Evolutionary conservation across 441 rosid species (phyloP).

Genomic region (Isatis lusitanica): DNA sequence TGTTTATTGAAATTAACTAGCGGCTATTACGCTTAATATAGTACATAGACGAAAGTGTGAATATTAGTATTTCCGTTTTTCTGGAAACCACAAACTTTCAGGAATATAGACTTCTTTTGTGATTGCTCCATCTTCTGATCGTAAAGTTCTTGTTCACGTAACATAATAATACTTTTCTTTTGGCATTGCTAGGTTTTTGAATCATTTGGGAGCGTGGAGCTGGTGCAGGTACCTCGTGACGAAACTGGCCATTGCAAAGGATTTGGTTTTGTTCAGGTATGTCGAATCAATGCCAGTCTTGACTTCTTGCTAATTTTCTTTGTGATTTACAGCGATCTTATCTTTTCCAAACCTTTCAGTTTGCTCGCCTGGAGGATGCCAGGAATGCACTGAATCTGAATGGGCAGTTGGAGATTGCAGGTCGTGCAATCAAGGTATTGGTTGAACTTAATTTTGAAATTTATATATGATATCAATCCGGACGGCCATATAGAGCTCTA

Average conservation of each 20-base stretch:
- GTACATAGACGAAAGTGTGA: not conserved
- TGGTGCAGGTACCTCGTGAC: conserved; percentile 93
- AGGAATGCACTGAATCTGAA: conserved; percentile 85
- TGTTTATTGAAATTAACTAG: not conserved
- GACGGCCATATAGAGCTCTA: not conserved
- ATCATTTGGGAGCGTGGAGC: conserved; percentile 90
- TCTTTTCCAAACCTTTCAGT: conserved; percentile 46
- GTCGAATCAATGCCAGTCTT: conserved; percentile 23
- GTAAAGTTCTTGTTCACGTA: not conserved
- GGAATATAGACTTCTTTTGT: not conserved
- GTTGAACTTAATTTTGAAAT: not conserved
- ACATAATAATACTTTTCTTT: conserved; percentile 17
- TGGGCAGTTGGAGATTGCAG: conserved; percentile 92
- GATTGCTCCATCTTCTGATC: conserved; percentile 10
- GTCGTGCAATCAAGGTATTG: conserved; percentile 89
- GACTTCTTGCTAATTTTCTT: not conserved
- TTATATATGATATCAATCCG: not conserved
- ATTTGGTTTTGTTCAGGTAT: conserved; percentile 95
- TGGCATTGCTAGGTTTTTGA: conserved; percentile 76
- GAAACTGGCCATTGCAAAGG: conserved; percentile 93
- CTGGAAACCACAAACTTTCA: not conserved
- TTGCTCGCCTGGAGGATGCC: conserved; percentile 96
- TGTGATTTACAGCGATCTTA: conserved; percentile 15
- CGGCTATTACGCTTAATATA: not conserved
- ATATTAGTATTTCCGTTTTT: not conserved